A percentile compares a stretch with the other conserved stretches of the same genome.
phyloP scores from a whole-genome alignment of 116 monocot genomes.

The Phalaenopsis hybrid region DNA sequence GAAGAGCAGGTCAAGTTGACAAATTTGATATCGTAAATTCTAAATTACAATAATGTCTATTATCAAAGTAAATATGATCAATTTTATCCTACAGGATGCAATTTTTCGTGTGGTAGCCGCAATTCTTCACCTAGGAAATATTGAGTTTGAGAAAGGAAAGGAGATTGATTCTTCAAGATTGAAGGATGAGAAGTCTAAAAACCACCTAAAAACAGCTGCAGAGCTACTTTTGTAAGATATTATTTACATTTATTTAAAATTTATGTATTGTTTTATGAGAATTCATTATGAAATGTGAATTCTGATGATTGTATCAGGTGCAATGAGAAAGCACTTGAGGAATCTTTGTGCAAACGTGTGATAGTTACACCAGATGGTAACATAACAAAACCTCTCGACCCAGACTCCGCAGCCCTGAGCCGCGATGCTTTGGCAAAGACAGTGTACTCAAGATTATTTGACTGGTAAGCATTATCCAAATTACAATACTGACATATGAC shows the following conservation, averaged over 20 bases:
- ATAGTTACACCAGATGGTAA: conserved; percentile 98
- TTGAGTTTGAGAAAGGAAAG: conserved; percentile 79
- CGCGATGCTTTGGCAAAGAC: conserved; percentile 96
- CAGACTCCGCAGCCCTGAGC: conserved; percentile 68
- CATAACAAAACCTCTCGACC: conserved; percentile 92
- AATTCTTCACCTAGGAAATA: conserved; percentile 90
- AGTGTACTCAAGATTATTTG: conserved; percentile 86
- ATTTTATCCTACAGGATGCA: conserved; percentile 54
- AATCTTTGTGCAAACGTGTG: conserved; percentile 72
- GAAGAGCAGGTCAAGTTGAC: conserved; percentile 74
- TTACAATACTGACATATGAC: background rate
- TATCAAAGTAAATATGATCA: background rate
- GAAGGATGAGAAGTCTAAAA: conserved; percentile 59
- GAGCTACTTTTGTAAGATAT: conserved; percentile 72
- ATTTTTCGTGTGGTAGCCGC: conserved; percentile 91
- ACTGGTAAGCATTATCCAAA: conserved; percentile 57
- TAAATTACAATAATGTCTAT: background rate
- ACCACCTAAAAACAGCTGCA: conserved; percentile 74
- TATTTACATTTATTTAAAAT: background rate
- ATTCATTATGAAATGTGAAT: conserved; percentile 8
- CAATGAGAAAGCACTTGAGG: conserved; percentile 56
- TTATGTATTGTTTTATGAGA: background rate
- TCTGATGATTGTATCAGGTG: conserved; percentile 45
- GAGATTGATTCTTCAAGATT: conserved; percentile 89
- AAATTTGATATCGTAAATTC: background rate